Evolutionary conservation across 2,329 filamentous ascomycete species (phyloP), one percentile per base, ranked within the genome.

Genomic region (Arthrobotrys musiformis): DNA sequence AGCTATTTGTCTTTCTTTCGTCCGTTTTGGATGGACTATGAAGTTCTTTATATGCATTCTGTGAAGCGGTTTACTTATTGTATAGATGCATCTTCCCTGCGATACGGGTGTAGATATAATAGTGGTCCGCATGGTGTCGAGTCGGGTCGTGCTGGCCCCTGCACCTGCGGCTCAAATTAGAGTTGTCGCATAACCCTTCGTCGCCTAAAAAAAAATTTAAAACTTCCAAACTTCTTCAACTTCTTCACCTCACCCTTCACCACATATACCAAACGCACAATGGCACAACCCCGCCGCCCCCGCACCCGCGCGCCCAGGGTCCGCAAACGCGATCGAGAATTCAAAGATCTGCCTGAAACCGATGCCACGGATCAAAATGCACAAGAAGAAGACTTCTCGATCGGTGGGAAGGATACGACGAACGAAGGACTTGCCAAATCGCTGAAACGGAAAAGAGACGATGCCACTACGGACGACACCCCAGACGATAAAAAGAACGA

Each of bases 391-490:
- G 13, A 24, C 7, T 24, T 76, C 42, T 60, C 72, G 6, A 70
- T 76, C 15, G 48, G 48, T 17, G 63, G 35, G 4, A 33, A 52
- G 1, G 72, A 76, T 40, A 70, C 72, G 2, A 76, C 72, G 7
- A 76, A 76, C 30, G 72, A 76, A 42, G 72, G 56, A 40, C 8
- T 69, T 11, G 64, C 56, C 5, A 62, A 48, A 48, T 64, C 58
- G 35, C 46, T 33, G 15, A 76, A 76, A 48, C 72, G 72, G 3
- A 76, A 76, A 58, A 56, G 72, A 6, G 64, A 76, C 11, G 30
- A 26, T 4, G 15, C 37, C 11, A 30, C 22, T n/a, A 35, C 19
- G 40, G 24, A 52, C 33, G 28, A 44, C 4, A 7, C 19, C 0
- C 15, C 24, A 5, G 9, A 22, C 9, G 9, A 9, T 1, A 7